These are phyloP conservation scores for Solanum boliviense DNA, from an alignment of 257 asterid species.

Conservation along the genomic window DNA sequence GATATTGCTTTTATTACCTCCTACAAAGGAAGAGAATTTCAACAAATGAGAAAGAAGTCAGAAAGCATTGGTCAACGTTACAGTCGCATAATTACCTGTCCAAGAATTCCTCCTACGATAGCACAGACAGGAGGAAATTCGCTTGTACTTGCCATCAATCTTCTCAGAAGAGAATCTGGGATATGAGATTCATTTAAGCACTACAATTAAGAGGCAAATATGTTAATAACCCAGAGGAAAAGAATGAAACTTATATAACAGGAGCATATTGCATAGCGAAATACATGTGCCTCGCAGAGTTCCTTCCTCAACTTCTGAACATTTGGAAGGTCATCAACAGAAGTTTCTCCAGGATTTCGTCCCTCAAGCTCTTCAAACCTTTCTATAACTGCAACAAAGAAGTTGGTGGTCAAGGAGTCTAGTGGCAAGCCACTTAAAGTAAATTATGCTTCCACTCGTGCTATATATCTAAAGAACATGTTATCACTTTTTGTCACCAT, in stretches of 20 bases:
- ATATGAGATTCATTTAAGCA: constrained; percentile 53
- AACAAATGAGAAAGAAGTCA: neutral
- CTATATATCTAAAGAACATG: neutral
- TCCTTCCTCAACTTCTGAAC: constrained; percentile 62
- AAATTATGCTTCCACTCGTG: neutral
- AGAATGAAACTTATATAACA: neutral
- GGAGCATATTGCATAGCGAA: neutral
- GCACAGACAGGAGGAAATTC: constrained; percentile 98
- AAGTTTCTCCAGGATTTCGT: constrained; percentile 64
- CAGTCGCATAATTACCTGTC: constrained; percentile 50
- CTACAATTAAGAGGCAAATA: constrained; percentile 24
- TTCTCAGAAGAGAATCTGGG: constrained; percentile 66
- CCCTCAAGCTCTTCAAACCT: constrained; percentile 72
- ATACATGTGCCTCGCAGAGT: constrained; percentile 66
- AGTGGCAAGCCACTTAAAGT: neutral
- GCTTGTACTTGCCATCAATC: constrained; percentile 49
- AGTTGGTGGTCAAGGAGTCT: neutral
- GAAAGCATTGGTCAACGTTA: neutral
- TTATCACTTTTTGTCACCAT: neutral
- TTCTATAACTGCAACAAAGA: constrained; percentile 52
- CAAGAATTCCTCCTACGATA: constrained; percentile 83
- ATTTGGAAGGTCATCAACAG: constrained; percentile 47
- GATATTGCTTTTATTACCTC: constrained; percentile 94
- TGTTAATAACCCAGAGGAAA: neutral
- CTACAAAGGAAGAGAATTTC: constrained; percentile 20